These are phyloP conservation scores for Globisporangium irregulare DNA, from an alignment of 352 stramenopile species.

Conservation along the genomic window DNA sequence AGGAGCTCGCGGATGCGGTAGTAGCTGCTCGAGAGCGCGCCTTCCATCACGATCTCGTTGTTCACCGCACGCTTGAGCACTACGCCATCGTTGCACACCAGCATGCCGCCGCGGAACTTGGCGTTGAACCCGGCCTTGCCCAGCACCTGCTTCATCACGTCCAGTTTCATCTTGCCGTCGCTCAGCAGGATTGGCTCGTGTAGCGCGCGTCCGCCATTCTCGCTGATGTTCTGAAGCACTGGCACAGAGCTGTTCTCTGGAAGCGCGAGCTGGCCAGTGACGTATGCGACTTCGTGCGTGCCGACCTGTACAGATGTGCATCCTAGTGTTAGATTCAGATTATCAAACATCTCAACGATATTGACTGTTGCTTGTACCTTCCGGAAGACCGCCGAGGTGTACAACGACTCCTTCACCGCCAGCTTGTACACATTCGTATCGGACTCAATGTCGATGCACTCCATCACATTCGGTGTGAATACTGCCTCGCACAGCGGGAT, in stretches of 20 bases:
- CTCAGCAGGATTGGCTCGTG: slow-evolving; percentile 85
- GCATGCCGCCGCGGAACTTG: slow-evolving; percentile 87
- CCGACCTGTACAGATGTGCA: slow-evolving; percentile 45
- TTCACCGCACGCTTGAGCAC: slow-evolving; percentile 84
- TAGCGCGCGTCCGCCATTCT: slow-evolving; percentile 30
- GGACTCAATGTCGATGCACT: slow-evolving; percentile 90
- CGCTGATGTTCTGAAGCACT: slow-evolving; percentile 56
- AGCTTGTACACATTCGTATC: slow-evolving; percentile 91
- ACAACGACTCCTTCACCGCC: slow-evolving; percentile 82
- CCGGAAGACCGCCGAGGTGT: slow-evolving; percentile 78
- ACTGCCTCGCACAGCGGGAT: slow-evolving; percentile 85
- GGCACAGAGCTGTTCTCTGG: slow-evolving; percentile 70
- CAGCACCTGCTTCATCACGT: slow-evolving; percentile 88
- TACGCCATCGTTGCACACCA: slow-evolving; percentile 87
- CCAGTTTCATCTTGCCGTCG: slow-evolving; percentile 88
- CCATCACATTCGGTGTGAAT: slow-evolving; percentile 84
- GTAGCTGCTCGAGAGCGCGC: slow-evolving; percentile 80
- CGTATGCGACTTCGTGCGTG: slow-evolving; percentile 82
- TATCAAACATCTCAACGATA: neutral
- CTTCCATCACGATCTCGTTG: slow-evolving; percentile 88
- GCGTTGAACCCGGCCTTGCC: slow-evolving; percentile 85
- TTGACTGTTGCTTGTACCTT: slow-evolving; percentile 26
- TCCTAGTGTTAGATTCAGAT: slow-evolving; percentile 6
- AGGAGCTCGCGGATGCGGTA: slow-evolving; percentile 84
- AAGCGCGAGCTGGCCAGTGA: slow-evolving; percentile 71